phyloP scores from a whole-genome alignment of 768 basidiomycete genomes.

The Panus rudis region DNA sequence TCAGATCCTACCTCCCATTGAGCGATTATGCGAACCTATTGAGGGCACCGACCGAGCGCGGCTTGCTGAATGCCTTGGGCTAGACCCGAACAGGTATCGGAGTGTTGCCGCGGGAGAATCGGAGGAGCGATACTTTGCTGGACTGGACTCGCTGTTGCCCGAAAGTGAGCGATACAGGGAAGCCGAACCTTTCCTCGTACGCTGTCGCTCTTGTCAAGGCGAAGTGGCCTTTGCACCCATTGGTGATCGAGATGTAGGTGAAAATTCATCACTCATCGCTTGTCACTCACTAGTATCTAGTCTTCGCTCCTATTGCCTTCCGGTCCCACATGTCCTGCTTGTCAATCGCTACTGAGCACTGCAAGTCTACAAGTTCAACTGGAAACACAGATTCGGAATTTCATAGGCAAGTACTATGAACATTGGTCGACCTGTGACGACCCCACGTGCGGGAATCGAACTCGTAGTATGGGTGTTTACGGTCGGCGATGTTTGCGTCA shows the following conservation, averaged over 20 bases:
- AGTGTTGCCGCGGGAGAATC: conserved; percentile 29
- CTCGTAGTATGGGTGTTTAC: conserved; percentile 93
- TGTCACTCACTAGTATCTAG: conserved; percentile 30
- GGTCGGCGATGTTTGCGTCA: conserved; percentile 71
- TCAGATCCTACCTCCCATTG: conserved; percentile 91
- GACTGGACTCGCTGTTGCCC: conserved; percentile 83
- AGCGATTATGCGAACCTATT: conserved; percentile 92
- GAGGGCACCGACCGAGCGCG: conserved; percentile 91
- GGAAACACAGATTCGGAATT: conserved; percentile 75
- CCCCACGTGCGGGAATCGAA: conserved; percentile 70
- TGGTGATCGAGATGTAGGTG: conserved; percentile 48
- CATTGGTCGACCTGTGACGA: conserved; percentile 88
- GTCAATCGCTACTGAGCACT: conserved; percentile 41
- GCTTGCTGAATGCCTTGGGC: conserved; percentile 88
- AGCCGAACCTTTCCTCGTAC: conserved; percentile 59
- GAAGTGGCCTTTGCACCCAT: conserved; percentile 52
- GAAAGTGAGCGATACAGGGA: conserved; percentile 86
- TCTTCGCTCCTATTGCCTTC: conserved; percentile 54
- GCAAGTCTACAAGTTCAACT: conserved; percentile 78
- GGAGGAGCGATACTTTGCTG: conserved; percentile 64
- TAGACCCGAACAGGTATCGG: conserved; percentile 54
- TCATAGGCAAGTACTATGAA: conserved; percentile 80
- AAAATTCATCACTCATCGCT: not conserved
- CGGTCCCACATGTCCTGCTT: conserved; percentile 69
- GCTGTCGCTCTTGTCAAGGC: conserved; percentile 70